Evolutionary conservation across 1,284 basidiomycete genomes (phyloP).

Genomic region (Heterobasidion annosum): DNA sequence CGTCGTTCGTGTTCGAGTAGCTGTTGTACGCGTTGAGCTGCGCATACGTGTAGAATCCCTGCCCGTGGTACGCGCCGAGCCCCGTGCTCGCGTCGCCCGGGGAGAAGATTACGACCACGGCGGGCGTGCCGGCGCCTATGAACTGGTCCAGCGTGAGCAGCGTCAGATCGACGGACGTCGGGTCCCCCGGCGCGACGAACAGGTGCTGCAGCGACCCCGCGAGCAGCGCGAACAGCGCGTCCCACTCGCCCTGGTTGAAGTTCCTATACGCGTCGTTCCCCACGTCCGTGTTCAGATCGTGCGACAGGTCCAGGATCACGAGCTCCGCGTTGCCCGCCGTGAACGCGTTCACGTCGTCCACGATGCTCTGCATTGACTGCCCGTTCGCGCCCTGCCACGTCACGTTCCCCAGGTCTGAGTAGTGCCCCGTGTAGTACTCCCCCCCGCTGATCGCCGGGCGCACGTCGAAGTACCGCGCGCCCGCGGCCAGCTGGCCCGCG

Average conservation of each 20-base stretch:
- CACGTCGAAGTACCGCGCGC: neutral
- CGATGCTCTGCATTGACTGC: neutral
- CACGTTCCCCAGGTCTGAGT: neutral
- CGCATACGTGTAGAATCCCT: neutral
- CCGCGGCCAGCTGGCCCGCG: neutral
- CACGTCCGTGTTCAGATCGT: neutral
- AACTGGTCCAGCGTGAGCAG: neutral
- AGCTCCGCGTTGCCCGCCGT: neutral
- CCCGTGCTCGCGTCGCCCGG: neutral
- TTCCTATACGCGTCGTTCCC: neutral
- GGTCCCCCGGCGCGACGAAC: neutral
- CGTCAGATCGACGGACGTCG: neutral
- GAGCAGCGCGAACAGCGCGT: neutral
- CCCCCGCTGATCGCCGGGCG: neutral
- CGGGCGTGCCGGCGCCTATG: neutral
- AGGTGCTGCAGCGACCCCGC: neutral
- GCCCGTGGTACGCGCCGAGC: neutral
- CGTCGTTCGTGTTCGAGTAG: neutral
- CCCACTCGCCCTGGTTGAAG: neutral
- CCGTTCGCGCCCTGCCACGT: neutral
- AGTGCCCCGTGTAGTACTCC: neutral
- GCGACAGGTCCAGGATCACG: neutral
- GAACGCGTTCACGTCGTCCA: neutral
- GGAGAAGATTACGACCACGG: neutral
- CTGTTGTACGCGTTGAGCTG: neutral